Evolutionary conservation across 2,329 filamentous ascomycete genomes (phyloP).

Genomic region (Coleophoma eucalyptorum): DNA sequence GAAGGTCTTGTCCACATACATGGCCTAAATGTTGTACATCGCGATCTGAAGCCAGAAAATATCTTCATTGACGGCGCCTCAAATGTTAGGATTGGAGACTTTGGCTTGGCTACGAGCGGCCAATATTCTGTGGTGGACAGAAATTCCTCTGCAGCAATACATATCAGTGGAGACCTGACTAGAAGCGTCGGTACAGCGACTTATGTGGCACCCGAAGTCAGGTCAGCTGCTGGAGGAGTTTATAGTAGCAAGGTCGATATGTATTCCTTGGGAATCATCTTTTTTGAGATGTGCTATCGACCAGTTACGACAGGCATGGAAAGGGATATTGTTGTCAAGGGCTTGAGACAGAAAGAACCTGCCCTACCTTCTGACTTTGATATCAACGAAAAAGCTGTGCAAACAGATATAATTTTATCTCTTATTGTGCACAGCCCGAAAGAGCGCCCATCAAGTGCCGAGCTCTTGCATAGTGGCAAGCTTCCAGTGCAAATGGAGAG

Average conservation of each 20-base stretch:
- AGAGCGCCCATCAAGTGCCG: constrained; percentile 75
- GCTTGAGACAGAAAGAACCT: constrained; percentile 64
- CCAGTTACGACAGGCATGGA: constrained; percentile 58
- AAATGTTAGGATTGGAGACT: constrained; percentile 94
- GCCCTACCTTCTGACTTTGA: constrained; percentile 71
- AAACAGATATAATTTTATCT: constrained; percentile 74
- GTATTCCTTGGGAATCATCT: constrained; percentile 96
- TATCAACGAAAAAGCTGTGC: constrained; percentile 61
- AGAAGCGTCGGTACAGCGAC: constrained; percentile 73
- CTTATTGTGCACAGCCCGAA: constrained; percentile 80
- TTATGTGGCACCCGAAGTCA: constrained; percentile 90
- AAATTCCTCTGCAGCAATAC: constrained; percentile 18
- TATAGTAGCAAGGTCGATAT: constrained; percentile 97
- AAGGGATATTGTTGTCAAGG: constrained; percentile 59
- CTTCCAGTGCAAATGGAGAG: constrained; percentile 90
- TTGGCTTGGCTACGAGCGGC: constrained; percentile 87
- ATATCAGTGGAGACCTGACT: constrained; percentile 56
- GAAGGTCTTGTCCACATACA: constrained; percentile 92
- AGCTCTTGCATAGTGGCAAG: constrained; percentile 80
- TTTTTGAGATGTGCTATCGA: constrained; percentile 92
- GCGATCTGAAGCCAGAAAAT: constrained; percentile 95
- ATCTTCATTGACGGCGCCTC: constrained; percentile 90
- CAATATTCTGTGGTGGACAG: constrained; percentile 64
- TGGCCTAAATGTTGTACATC: constrained; percentile 85
- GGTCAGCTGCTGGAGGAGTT: constrained; percentile 66